Conservation (phyloP, 2,329 filamentous ascomycete genomes). For the Epichloe sylvatica region DNA sequence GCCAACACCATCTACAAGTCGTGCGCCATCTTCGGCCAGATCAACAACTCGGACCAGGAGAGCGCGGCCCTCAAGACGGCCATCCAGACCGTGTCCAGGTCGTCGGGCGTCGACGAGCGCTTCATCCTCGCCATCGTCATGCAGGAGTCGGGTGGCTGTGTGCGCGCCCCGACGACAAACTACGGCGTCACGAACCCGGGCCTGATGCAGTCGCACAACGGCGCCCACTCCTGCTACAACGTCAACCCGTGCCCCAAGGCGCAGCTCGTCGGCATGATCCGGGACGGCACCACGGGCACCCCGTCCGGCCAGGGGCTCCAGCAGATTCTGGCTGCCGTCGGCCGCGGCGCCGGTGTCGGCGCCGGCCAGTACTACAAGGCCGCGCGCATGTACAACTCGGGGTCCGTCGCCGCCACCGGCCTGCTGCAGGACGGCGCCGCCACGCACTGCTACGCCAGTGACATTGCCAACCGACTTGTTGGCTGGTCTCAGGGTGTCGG, state of each 20-base stretch:
- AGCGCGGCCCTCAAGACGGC: slow-evolving; percentile 14
- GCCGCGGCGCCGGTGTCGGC: slow-evolving; percentile 7
- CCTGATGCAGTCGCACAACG: slow-evolving; percentile 26
- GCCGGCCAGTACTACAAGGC: slow-evolving; percentile 26
- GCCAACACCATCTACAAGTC: slow-evolving; percentile 2
- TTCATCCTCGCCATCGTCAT: slow-evolving; percentile 30
- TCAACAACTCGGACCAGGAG: slow-evolving; percentile 9
- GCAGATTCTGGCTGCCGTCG: slow-evolving; percentile 20
- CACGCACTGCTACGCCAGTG: slow-evolving; percentile 35
- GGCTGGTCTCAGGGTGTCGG: slow-evolving; percentile 1
- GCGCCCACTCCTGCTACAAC: slow-evolving; percentile 22
- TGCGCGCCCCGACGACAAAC: slow-evolving; percentile 26
- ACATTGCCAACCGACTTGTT: slow-evolving; percentile 24
- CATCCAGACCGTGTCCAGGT: slow-evolving; percentile 19
- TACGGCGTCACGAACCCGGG: slow-evolving; percentile 29
- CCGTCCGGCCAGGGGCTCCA: slow-evolving; percentile 27
- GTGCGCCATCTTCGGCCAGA: slow-evolving; percentile 5
- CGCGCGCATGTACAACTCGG: slow-evolving; percentile 37
- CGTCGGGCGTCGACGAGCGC: slow-evolving; percentile 21
- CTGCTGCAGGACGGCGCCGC: slow-evolving; percentile 25
- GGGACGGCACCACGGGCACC: slow-evolving; percentile 29
- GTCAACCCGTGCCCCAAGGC: slow-evolving; percentile 15
- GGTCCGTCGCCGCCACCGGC: slow-evolving; percentile 21
- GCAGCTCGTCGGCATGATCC: slow-evolving; percentile 18
- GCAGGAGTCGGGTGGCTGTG: slow-evolving; percentile 31